A percentile compares a stretch with the other conserved stretches of the same genome.
These are phyloP conservation scores for Karstenula rhodostoma DNA, from an alignment of 2,329 filamentous ascomycete genomes.

Conservation along the genomic window DNA sequence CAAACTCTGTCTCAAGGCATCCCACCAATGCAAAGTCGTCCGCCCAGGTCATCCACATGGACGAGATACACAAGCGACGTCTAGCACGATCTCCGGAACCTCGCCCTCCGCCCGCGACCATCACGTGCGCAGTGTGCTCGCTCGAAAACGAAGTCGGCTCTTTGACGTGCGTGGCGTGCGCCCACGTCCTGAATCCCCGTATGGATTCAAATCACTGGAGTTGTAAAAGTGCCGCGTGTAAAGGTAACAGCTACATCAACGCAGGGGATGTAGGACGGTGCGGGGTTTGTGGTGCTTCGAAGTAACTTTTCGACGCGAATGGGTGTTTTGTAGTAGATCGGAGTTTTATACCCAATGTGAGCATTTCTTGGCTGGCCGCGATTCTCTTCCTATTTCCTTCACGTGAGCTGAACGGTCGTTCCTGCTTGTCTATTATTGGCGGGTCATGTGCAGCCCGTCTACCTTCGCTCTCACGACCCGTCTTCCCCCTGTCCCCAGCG, in stretches of 20 bases:
- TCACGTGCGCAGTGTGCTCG: slow-evolving; percentile 71
- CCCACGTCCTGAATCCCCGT: slow-evolving; percentile 69
- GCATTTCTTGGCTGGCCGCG: neutral
- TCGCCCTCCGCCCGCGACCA: slow-evolving; percentile 15
- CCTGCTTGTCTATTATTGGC: neutral
- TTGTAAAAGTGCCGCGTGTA: slow-evolving; percentile 66
- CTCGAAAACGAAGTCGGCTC: slow-evolving; percentile 64
- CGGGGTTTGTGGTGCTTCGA: slow-evolving; percentile 67
- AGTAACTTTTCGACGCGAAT: neutral
- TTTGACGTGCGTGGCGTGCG: slow-evolving; percentile 72
- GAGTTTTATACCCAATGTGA: neutral
- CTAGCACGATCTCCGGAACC: slow-evolving; percentile 13
- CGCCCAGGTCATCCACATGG: slow-evolving; percentile 22
- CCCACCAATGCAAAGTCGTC: slow-evolving; percentile 2
- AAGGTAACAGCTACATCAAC: slow-evolving; percentile 69
- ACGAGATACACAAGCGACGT: slow-evolving; percentile 31
- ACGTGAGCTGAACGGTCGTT: neutral
- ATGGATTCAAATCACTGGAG: slow-evolving; percentile 68
- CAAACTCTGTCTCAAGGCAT: neutral
- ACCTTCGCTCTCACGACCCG: too few relatives aligned
- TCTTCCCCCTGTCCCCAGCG: neutral
- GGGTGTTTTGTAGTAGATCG: neutral
- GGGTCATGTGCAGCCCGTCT: neutral
- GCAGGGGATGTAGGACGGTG: slow-evolving; percentile 74
- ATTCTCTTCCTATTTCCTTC: neutral